Base-by-base conservation (phyloP, 257 asterid genomes). In the Lithospermum erythrorhizon region DNA sequence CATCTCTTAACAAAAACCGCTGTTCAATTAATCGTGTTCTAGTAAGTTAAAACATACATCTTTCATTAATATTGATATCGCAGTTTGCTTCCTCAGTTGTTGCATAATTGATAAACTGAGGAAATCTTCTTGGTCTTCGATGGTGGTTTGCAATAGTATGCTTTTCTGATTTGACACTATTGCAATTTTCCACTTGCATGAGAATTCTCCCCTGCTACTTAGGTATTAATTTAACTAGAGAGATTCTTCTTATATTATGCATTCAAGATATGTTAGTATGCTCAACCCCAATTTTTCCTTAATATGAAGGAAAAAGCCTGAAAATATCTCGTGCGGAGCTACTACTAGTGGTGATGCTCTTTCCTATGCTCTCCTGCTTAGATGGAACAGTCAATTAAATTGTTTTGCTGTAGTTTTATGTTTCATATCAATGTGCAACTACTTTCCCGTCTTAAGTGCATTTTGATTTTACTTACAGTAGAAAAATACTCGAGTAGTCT, bases 1-100 rank as follows among this genome's bases (percentile, higher is more conserved):
- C 97, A 58, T 93, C 98, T 62, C 74, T 89, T 62, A 93, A 93
- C 83, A 93, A 93, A 84, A 93, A 88, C 72, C 82, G 97, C 32
- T 88, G 97, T 81, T 79, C 98, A 51, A 89, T 93, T 65, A 93
- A 93, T 76, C 77, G 90, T 65, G 97, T 93, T 65, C 64, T 82
- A 88, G 98, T 90, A 68, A 85, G 95, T 80, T 55, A 70, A 69
- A 65, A 59, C 53, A 58, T 6, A 70, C 23, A 24, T 62, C 67
- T 55, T 51, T 62, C 45, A 53, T 64, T 59, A 51, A 66, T 74
- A 8, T 32, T 51, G 29, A 71, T 53, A 62, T 45, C 59, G 20
- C 20, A 8, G 8, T 47, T 70, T 21, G 51, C 30, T 45, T 22
- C 8, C 24, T 68, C 47, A 55, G 10, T 57, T 61, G 61, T 55